Conservation (phyloP, 139 green algal genomes). For the Closterium sp. region DNA sequence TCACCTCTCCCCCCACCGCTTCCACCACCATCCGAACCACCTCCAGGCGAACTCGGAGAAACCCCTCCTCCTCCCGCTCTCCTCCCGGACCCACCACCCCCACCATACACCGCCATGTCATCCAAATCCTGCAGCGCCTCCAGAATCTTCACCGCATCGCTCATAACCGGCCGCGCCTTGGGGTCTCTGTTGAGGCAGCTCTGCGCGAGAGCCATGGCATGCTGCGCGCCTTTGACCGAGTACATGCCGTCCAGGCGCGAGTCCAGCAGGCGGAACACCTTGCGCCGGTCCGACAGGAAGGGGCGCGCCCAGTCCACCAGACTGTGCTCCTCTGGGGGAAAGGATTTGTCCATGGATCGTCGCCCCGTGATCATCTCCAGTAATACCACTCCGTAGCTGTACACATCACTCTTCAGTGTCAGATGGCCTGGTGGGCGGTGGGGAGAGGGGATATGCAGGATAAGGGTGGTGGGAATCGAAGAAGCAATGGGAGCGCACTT, state of each 20-base stretch:
- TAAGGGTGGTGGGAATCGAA: no score
- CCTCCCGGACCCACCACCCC: neutral
- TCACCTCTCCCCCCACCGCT: neutral
- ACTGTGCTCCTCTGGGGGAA: constrained; percentile 26
- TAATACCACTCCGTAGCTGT: constrained; percentile 62
- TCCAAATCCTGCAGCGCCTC: constrained; percentile 42
- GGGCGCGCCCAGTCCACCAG: constrained; percentile 35
- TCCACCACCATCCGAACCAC: neutral
- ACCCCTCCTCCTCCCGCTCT: neutral
- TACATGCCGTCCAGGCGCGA: constrained; percentile 44
- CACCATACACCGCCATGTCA: neutral
- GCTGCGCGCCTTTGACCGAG: constrained; percentile 33
- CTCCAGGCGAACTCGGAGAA: neutral
- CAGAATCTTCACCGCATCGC: constrained; percentile 38
- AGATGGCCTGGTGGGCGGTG: constrained; percentile 44
- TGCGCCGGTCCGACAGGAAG: constrained; percentile 30
- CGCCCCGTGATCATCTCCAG: constrained; percentile 63
- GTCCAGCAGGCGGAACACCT: constrained; percentile 50
- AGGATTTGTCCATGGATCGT: constrained; percentile 36
- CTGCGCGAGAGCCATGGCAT: constrained; percentile 29
- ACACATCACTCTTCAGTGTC: constrained; percentile 62
- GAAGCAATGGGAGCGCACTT: no score
- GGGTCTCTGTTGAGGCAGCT: constrained; percentile 45
- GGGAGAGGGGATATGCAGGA: neutral
- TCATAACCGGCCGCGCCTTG: constrained; percentile 39